These are phyloP conservation scores for Mikania micrantha DNA, from an alignment of 129 eudicot species.

Conservation along the genomic window DNA sequence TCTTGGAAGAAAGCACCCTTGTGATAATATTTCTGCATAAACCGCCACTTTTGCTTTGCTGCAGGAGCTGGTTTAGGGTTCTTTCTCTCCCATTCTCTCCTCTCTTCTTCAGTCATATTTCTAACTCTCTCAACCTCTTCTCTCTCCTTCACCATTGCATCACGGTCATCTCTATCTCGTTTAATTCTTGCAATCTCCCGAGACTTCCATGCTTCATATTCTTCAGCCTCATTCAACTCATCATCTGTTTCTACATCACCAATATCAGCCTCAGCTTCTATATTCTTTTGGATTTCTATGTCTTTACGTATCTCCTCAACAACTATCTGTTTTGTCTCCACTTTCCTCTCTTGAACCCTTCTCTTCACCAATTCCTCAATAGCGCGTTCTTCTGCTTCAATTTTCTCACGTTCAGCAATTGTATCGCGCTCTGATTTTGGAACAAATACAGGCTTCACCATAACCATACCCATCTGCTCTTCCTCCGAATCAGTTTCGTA, in stretches of 20 bases:
- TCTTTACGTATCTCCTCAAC: constrained; percentile 82
- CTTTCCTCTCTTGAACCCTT: constrained; percentile 60
- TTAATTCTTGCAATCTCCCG: constrained; percentile 92
- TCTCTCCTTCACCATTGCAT: constrained; percentile 77
- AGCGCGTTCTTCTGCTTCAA: constrained; percentile 72
- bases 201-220: constrained; percentile 86
- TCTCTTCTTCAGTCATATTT: constrained; percentile 95
- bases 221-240: constrained; percentile 86
- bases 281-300: constrained; percentile 58
- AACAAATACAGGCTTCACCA: constrained; percentile 94
- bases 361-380: constrained; percentile 65
- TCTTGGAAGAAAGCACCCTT: constrained; percentile 92
- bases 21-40: constrained; percentile 98
- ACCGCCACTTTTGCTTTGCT: constrained; percentile 78
- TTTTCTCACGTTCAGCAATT: constrained; percentile 81
- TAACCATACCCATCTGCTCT: constrained; percentile 54
- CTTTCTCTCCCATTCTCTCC: constrained; percentile 98
- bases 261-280: constrained; percentile 59
- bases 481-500: constrained; percentile 95
- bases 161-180: constrained; percentile 90
- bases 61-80: constrained; percentile 53
- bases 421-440: constrained; percentile 93
- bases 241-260: constrained; percentile 93
- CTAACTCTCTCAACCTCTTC: constrained; percentile 95
- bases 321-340: constrained; percentile 76